Conservation (phyloP, 108 stramenopile species). For the Pseudonitzschia multistriata region DNA sequence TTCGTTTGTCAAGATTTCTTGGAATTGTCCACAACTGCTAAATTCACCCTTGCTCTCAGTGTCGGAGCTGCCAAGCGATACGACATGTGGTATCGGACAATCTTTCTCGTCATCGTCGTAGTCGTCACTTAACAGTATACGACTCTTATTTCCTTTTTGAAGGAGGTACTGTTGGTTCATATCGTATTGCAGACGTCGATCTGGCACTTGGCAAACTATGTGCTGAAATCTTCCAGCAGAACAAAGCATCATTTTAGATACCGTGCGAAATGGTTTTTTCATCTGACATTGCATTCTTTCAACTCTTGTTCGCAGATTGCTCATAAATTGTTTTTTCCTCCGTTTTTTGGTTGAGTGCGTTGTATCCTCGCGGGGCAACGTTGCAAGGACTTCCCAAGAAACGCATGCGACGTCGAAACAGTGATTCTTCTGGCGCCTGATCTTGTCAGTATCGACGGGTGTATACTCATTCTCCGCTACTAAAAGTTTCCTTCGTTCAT, state of each 20-base stretch:
- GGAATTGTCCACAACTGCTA: neutral
- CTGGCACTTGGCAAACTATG: neutral
- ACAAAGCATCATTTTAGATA: neutral
- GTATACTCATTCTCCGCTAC: too few relatives aligned
- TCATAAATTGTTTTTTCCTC: neutral
- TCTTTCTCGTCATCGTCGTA: neutral
- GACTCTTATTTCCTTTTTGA: neutral
- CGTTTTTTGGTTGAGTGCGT: too few relatives aligned
- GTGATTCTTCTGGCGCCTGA: too few relatives aligned
- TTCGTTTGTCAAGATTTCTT: neutral
- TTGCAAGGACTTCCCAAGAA: too few relatives aligned
- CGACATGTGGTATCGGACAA: neutral
- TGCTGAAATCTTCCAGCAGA: neutral
- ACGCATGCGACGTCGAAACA: too few relatives aligned
- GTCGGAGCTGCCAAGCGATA: conserved; percentile 5
- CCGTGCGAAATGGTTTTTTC: conserved; percentile 1
- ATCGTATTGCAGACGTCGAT: neutral
- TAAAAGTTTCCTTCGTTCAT: too few relatives aligned
- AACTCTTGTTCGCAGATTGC: neutral
- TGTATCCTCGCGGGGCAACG: too few relatives aligned
- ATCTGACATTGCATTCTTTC: conserved; percentile 7
- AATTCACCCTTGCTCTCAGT: neutral
- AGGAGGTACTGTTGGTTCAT: neutral
- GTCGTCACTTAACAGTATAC: neutral
- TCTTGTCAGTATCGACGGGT: too few relatives aligned